Base-by-base conservation (phyloP, 2,329 filamentous ascomycete species). In the Hymenoscyphus occultus region DNA sequence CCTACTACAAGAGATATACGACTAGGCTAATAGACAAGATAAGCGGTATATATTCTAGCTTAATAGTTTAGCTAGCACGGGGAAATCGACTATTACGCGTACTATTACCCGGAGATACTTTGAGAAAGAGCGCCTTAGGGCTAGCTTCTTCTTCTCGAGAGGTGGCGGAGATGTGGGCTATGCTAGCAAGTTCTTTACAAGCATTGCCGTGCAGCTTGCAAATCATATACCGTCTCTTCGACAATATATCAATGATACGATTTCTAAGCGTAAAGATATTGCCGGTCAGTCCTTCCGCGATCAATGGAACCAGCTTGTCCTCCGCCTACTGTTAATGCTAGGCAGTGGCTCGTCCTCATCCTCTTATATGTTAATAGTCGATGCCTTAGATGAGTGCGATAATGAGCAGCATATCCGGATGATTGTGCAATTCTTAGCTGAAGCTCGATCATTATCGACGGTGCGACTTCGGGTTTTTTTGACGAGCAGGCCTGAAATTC, bases 251-350 rank as follows among this genome's bases (percentile, higher is more conserved):
- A 61, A 67, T 5, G 63, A 1, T 22, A 22, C 61, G 56, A 32
- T 66, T 19, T 56, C 9, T 19, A 31, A 65, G 19, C 39, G 51
- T 1, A 45, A 48, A 32, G 65, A 64, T 39, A 64, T 69, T 59
- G 58, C 48, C 5, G 56, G 13, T 28, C 51, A 2, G 31, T 61
- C 61, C 13, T 59, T 83, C 79, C 19, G 80, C 67, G 12, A 80
- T 78, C 77, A 81, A 78, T 9, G 74, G 76, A n/a, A 80, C 72
- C 56, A 82, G 71, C 68, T 83, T 79, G 62, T 81, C 74, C 1
- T 76, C 67, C 3, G 75, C 77, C 9, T 82, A 67, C 16, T 78
- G 63, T 51, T 80, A 69, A 54, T 62, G 28, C 63, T 71, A 40
- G 64, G 66, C 31, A 45, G 51, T n/a, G 13, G 22, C 22, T 22